phyloP scores from a whole-genome alignment of 169 alveolate genomes.

The Cryptosporidium muris region DNA sequence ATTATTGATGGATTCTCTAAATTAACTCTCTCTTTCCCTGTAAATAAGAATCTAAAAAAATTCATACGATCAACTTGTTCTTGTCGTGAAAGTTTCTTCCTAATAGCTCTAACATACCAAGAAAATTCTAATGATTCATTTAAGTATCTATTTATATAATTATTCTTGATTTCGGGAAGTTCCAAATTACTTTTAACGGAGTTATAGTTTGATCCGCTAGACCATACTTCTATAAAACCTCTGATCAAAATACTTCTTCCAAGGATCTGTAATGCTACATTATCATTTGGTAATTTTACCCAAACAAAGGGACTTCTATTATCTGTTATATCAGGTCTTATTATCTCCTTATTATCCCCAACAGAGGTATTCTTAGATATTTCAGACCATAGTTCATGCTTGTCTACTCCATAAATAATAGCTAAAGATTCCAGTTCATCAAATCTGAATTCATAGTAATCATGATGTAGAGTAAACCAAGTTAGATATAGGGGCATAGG shows the following conservation, averaged over 20 bases:
- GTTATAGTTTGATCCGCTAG: slow-evolving; percentile 73
- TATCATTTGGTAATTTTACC: slow-evolving; percentile 66
- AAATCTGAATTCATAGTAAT: slow-evolving; percentile 75
- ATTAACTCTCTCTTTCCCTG: slow-evolving; percentile 46
- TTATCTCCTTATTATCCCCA: slow-evolving; percentile 23
- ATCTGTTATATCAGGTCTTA: slow-evolving; percentile 44
- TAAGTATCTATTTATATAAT: slow-evolving; percentile 71
- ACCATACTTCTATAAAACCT: slow-evolving; percentile 77
- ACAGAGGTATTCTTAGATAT: slow-evolving; percentile 1
- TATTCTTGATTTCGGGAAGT: slow-evolving; percentile 40
- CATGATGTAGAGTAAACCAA: slow-evolving; percentile 77
- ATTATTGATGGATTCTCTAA: slow-evolving; percentile 6
- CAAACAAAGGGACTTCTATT: slow-evolving; percentile 69
- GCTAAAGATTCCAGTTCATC: slow-evolving; percentile 74
- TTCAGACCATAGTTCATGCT: slow-evolving; percentile 4
- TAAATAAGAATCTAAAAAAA: slow-evolving; percentile 48
- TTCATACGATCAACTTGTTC: slow-evolving; percentile 68
- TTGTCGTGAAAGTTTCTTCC: slow-evolving; percentile 68
- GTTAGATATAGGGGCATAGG: slow-evolving; percentile 68
- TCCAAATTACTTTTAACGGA: slow-evolving; percentile 40
- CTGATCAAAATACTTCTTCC: slow-evolving; percentile 74
- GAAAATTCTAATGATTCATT: slow-evolving; percentile 70
- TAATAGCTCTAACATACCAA: slow-evolving; percentile 72
- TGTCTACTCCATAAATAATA: slow-evolving; percentile 70
- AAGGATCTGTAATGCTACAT: slow-evolving; percentile 67